Evolutionary conservation across 345 rosid species (phyloP).

Genomic region (Camelina neglecta): DNA sequence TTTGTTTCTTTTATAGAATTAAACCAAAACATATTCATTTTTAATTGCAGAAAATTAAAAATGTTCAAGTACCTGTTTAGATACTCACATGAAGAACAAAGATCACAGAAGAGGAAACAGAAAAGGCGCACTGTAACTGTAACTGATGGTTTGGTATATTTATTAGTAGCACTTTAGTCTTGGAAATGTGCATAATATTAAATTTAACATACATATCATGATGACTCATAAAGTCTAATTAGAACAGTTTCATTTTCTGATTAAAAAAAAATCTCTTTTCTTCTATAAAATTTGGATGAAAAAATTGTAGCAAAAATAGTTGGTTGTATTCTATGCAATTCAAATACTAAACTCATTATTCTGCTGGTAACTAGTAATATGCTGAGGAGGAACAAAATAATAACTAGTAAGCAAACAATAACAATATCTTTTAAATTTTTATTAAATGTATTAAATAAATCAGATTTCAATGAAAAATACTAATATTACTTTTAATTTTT

Average conservation of each 20-base stretch:
- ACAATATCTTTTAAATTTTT: no score
- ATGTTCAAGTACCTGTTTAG: no score
- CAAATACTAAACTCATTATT: not conserved
- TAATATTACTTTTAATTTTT: no score
- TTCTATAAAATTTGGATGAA: not conserved
- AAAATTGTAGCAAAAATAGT: not conserved
- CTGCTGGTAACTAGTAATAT: no score
- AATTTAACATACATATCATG: no score
- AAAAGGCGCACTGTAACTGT: constrained; percentile 1
- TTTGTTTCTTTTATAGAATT: not conserved
- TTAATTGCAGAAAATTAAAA: not conserved
- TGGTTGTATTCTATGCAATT: not conserved
- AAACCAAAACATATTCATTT: not conserved
- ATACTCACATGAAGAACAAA: not conserved
- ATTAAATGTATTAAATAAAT: no score
- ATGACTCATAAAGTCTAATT: not conserved
- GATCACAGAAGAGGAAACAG: not conserved
- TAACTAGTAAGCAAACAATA: no score
- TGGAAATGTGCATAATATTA: not conserved
- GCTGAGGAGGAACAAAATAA: no score
- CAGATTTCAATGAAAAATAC: no score
- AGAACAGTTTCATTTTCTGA: not conserved
- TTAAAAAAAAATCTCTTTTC: not conserved
- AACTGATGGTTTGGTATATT: not conserved
- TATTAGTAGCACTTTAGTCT: not conserved